phyloP scores from a whole-genome alignment of 805 yeast genomes.

The Lachancea lanzarotensis region DNA sequence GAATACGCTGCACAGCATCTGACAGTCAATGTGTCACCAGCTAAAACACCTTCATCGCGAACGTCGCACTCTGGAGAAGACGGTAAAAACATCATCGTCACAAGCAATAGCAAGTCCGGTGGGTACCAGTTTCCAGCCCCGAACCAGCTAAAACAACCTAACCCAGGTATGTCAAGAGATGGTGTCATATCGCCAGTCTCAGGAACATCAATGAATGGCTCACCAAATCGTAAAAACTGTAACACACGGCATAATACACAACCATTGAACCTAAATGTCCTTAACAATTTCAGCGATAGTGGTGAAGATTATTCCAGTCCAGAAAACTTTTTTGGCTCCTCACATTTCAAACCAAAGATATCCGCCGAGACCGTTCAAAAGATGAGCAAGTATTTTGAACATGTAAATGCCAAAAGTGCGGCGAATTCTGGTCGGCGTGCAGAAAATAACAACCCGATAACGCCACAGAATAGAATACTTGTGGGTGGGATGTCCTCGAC shows the following conservation, averaged over 20 bases:
- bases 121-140: slow-evolving; percentile 31
- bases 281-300: background rate
- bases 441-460: slow-evolving; percentile 5
- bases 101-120: slow-evolving; percentile 28
- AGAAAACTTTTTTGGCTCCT: background rate
- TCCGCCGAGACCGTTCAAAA: slow-evolving; percentile 3
- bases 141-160: background rate
- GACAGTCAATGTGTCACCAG: background rate
- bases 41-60: slow-evolving; percentile 3
- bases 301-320: slow-evolving; percentile 5
- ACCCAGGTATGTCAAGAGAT: background rate
- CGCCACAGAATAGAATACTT: slow-evolving; percentile 9
- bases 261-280: background rate
- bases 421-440: background rate
- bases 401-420: background rate
- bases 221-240: slow-evolving; percentile 11
- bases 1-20: slow-evolving; percentile 15
- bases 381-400: slow-evolving; percentile 9
- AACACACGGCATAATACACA: background rate
- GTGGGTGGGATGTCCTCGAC: background rate
- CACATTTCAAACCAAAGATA: background rate
- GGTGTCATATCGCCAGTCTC: slow-evolving; percentile 15
- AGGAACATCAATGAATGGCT: slow-evolving; percentile 25
- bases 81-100: slow-evolving; percentile 22
- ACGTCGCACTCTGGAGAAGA: background rate